Evolutionary conservation across 768 basidiomycete genomes (phyloP).

Genomic region (Tylopilus rubrobrunneus): DNA sequence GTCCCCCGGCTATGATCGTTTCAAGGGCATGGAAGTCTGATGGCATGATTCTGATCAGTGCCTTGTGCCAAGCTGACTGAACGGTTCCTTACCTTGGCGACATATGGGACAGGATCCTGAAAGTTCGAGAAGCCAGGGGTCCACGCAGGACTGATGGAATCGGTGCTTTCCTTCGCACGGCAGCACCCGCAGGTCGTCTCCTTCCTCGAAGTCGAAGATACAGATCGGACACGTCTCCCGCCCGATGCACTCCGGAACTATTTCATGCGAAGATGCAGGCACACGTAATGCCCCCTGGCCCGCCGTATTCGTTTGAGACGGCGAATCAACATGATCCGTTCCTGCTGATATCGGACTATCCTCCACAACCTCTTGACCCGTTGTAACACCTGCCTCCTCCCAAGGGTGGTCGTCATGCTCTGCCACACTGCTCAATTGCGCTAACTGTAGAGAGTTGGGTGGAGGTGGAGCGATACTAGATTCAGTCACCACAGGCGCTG

Average conservation of each 20-base stretch:
- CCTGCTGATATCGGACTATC: constrained; percentile 4
- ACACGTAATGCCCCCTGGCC: background rate
- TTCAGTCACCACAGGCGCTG: background rate
- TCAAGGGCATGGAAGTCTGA: constrained; percentile 61
- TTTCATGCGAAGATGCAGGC: constrained; percentile 6
- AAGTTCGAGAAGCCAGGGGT: constrained; percentile 88
- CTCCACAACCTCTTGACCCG: background rate
- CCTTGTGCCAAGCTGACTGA: background rate
- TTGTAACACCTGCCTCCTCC: background rate
- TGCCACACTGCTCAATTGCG: background rate
- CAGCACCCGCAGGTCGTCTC: constrained; percentile 84
- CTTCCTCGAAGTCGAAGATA: constrained; percentile 90
- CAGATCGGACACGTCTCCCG: constrained; percentile 93
- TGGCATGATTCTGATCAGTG: background rate
- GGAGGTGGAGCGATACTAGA: background rate
- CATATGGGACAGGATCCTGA: constrained; percentile 92
- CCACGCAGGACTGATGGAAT: constrained; percentile 89
- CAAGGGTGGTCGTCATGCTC: background rate
- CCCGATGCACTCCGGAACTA: constrained; percentile 62
- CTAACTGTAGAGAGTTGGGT: constrained; percentile 10
- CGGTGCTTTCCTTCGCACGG: constrained; percentile 90
- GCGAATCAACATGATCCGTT: constrained; percentile 3
- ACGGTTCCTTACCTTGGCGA: constrained; percentile 62
- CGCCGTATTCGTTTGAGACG: background rate
- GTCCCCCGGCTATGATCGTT: constrained; percentile 44